phyloP scores from a whole-genome alignment of 2,329 filamentous ascomycete species.

The Graphiopsis chlorocephala region DNA sequence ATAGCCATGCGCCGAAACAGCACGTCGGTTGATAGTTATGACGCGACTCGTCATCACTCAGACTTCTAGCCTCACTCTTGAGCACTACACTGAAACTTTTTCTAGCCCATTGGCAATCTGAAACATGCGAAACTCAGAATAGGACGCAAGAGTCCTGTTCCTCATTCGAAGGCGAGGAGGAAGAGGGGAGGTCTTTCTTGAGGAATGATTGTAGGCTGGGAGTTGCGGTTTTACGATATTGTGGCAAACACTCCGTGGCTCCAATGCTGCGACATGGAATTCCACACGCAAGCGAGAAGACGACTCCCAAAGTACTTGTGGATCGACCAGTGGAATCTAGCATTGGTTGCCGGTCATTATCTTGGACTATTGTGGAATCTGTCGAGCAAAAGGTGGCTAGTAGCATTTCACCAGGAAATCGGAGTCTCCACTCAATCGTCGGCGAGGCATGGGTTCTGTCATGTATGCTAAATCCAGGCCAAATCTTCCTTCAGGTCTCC shows the following conservation, averaged over 20 bases:
- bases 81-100: neutral
- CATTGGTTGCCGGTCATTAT: neutral
- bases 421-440: neutral
- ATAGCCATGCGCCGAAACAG: no score
- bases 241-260: neutral
- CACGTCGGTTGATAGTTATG: no score
- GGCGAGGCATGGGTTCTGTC: neutral
- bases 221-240: neutral
- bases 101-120: neutral
- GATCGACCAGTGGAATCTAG: neutral
- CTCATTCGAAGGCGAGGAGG: no score
- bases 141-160: no score
- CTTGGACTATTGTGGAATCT: neutral
- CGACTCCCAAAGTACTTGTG: neutral
- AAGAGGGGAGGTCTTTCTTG: no score
- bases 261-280: neutral
- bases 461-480: neutral
- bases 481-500: neutral
- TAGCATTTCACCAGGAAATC: neutral
- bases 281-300: neutral
- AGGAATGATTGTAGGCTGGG: no score
- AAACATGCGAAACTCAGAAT: no score
- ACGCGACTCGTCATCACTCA: neutral
- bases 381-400: neutral
- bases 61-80: neutral